phyloP scores from a whole-genome alignment of 2,329 filamentous ascomycete genomes.

The Hymenoscyphus salicellus region DNA sequence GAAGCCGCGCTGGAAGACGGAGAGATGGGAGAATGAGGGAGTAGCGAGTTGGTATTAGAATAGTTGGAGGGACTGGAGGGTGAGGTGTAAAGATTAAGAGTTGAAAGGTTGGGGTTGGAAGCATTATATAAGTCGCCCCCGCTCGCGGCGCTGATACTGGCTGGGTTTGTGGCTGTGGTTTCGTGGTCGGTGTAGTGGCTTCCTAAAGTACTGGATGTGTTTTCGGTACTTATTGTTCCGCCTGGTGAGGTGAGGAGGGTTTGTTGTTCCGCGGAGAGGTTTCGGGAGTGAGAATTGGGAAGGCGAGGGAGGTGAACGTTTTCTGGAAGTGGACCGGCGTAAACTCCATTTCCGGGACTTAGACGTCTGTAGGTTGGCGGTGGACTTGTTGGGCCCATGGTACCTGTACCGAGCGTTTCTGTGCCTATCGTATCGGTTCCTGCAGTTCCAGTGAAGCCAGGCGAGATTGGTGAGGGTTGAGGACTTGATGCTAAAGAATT shows the following conservation, averaged over 20 bases:
- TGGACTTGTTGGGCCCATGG: constrained; percentile 20
- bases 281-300: constrained; percentile 18
- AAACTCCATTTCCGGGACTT: constrained; percentile 52
- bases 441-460: constrained; percentile 14
- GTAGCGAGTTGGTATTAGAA: not conserved
- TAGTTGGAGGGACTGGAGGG: constrained; percentile 6
- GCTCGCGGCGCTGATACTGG: not conserved
- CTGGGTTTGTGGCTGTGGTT: constrained; percentile 1
- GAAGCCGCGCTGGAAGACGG: not conserved
- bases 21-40: not conserved
- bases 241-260: constrained; percentile 24
- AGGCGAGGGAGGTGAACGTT: constrained; percentile 42
- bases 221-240: constrained; percentile 26
- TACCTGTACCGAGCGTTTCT: not conserved
- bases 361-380: constrained; percentile 39
- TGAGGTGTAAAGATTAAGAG: constrained; percentile 4
- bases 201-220: constrained; percentile 47
- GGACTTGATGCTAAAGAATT: constrained; percentile 15
- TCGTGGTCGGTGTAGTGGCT: constrained; percentile 59
- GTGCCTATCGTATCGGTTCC: not conserved
- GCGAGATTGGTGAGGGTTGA: constrained; percentile 24
- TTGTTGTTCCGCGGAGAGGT: constrained; percentile 9
- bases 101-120: constrained; percentile 3
- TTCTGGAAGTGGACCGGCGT: constrained; percentile 52
- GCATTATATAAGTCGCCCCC: constrained; percentile 33